Evolutionary conservation across 2,329 filamentous ascomycete genomes (phyloP), one percentile per base, ranked within the genome.

Genomic region (Talaromyces piceae): DNA sequence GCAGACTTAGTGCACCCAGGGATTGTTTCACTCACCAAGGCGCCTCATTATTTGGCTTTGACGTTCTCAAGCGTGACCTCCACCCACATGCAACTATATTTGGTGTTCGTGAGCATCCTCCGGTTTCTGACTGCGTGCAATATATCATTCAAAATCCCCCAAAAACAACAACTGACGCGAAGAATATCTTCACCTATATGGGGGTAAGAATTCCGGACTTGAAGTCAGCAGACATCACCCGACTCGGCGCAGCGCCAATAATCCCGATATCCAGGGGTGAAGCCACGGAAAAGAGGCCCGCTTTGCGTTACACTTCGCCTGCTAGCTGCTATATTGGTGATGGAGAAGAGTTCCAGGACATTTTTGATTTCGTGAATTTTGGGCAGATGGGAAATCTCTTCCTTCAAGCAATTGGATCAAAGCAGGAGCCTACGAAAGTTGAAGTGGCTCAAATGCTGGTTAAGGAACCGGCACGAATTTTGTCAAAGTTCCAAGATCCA

Each of bases 281-380:
- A 46, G 56, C 46, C 41, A 53, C 45, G 54, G 77, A 77, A 52
- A 80, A 77, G 53, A 56, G 69, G 37, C 47, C 64, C 50, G 63
- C 61, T 44, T 59, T 80, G 43, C 72, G 76, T 58, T 77, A 82
- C 58, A 76, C 90, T 41, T 77, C 80, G 13, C 91, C 93, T 4
- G 79, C 78, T 43, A 77, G 83, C 37, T 90, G 86, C 56, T 98
- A 95, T 65, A 76, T 98, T 2, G 93, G 93, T 7, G 76, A 79
- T 28, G 76, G 78, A 48, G 73, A 80, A 50, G 77, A 84, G 58
- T 98, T 94, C 61, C 86, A 82, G 9, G 87, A 95, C 27, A 94
- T 98, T 27, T 95, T 98, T 58, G 90, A 97, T 64, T 98, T 96
- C 68, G 91, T 97, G 12, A 88, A 97, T 65, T 98, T 96, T 71